Evolutionary conservation across 257 asterid species (phyloP).

Genomic region (Craterostigma plantagineum): DNA sequence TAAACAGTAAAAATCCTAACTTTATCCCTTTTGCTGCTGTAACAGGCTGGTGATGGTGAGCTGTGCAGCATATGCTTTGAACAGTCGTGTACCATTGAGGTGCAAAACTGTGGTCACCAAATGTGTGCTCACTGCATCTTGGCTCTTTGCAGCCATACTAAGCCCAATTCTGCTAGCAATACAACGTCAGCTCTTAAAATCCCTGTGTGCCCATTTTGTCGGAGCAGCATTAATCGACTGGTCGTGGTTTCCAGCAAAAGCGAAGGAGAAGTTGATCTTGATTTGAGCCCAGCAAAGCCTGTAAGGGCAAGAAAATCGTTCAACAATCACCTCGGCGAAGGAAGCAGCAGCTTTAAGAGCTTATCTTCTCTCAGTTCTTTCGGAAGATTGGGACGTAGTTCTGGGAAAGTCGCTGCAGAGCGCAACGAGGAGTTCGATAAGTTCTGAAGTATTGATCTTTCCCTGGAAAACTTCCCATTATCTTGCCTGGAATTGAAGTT

Average conservation of each 20-base stretch:
- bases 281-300: constrained; percentile 31
- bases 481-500: too few relatives aligned
- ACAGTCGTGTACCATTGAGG: constrained; percentile 78
- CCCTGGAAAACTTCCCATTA: too few relatives aligned
- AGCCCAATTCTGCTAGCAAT: constrained; percentile 47
- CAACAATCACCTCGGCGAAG: constrained; percentile 48
- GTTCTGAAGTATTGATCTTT: too few relatives aligned
- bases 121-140: constrained; percentile 94
- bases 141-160: constrained; percentile 80
- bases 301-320: constrained; percentile 45
- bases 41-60: constrained; percentile 61
- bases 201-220: constrained; percentile 88
- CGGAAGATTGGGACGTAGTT: constrained; percentile 64
- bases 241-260: constrained; percentile 40
- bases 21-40: constrained; percentile 1
- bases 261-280: constrained; percentile 22
- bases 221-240: constrained; percentile 60
- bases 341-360: constrained; percentile 85
- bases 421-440: too few relatives aligned
- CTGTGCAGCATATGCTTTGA: constrained; percentile 90
- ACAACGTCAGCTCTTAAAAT: constrained; percentile 16
- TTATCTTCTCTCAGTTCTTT: constrained; percentile 38
- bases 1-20: background rate
- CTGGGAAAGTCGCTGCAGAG: constrained; percentile 42
- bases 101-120: constrained; percentile 74